A percentile compares a stretch with the other conserved stretches of the same genome.
These are phyloP conservation scores for Phialophora macrospora DNA, from an alignment of 2,329 filamentous ascomycete genomes.

Conservation along the genomic window DNA sequence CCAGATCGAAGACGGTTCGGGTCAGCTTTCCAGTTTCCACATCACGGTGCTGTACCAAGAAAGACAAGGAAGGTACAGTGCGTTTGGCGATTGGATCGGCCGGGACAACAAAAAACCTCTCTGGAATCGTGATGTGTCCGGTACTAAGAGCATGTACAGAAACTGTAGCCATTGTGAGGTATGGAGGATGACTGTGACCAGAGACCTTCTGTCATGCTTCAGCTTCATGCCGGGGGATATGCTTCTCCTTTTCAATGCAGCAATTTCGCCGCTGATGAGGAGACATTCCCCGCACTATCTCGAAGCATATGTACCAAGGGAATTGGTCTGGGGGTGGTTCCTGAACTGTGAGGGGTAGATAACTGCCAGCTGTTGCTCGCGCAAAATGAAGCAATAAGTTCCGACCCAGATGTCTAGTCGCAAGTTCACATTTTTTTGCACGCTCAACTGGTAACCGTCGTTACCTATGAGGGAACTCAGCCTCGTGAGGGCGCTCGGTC, in stretches of 20 bases:
- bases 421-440: neutral
- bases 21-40: conserved; percentile 29
- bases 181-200: neutral
- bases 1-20: conserved; percentile 42
- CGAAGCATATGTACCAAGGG: neutral
- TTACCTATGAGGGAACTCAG: neutral
- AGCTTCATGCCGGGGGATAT: conserved; percentile 1
- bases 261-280: conserved; percentile 4
- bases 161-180: conserved; percentile 38
- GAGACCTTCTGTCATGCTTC: neutral
- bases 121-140: conserved; percentile 40
- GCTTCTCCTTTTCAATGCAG: neutral
- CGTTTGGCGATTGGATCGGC: conserved; percentile 36
- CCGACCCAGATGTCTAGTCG: neutral
- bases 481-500: neutral
- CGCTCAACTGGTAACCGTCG: neutral
- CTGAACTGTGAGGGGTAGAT: neutral
- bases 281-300: conserved; percentile 15
- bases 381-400: neutral
- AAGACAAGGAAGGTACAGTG: conserved; percentile 43
- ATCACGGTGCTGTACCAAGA: conserved; percentile 42
- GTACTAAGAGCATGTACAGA: conserved; percentile 48
- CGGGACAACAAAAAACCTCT: conserved; percentile 41
- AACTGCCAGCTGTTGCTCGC: neutral
- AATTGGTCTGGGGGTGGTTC: neutral